These are phyloP conservation scores for Exophiala alcalophila DNA, from an alignment of 2,329 filamentous ascomycete genomes.

Conservation along the genomic window DNA sequence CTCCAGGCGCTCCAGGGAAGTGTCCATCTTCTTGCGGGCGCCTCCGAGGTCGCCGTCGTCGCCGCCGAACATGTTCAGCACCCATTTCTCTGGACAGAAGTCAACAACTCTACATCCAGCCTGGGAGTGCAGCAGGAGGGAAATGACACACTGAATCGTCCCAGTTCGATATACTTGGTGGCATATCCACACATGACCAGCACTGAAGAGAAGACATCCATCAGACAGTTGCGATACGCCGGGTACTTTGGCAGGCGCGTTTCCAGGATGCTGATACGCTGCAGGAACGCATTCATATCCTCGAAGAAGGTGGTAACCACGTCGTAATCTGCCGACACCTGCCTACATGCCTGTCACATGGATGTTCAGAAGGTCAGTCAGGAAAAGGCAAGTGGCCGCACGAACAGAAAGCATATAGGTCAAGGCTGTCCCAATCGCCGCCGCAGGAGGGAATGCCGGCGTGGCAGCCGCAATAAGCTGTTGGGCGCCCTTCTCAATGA, in stretches of 20 bases:
- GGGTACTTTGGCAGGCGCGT: slow-evolving; percentile 7
- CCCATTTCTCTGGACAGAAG: slow-evolving; percentile 13
- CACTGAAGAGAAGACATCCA: slow-evolving; percentile 16
- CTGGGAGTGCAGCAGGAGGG: background rate
- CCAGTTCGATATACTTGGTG: slow-evolving; percentile 16
- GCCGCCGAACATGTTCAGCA: slow-evolving; percentile 11
- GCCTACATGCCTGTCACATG: slow-evolving; percentile 9
- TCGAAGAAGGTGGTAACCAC: slow-evolving; percentile 19
- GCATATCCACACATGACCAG: slow-evolving; percentile 17
- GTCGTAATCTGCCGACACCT: slow-evolving; percentile 17
- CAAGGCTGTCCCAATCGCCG: slow-evolving; percentile 16
- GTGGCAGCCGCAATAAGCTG: slow-evolving; percentile 13
- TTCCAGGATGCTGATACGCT: slow-evolving; percentile 15
- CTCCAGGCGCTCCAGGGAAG: slow-evolving; percentile 6
- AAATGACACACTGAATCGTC: slow-evolving; percentile 10
- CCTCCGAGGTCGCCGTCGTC: slow-evolving; percentile 10
- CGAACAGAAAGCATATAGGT: slow-evolving; percentile 13
- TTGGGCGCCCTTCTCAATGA: slow-evolving; percentile 11
- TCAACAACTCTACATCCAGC: background rate
- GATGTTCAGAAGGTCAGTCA: background rate
- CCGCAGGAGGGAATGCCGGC: slow-evolving; percentile 15
- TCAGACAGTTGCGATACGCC: slow-evolving; percentile 15
- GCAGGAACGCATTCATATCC: slow-evolving; percentile 20
- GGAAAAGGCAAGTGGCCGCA: background rate
- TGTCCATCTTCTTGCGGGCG: slow-evolving; percentile 13